Evolutionary conservation across 768 basidiomycete genomes (phyloP).

Genomic region (Termitomyces sp.): DNA sequence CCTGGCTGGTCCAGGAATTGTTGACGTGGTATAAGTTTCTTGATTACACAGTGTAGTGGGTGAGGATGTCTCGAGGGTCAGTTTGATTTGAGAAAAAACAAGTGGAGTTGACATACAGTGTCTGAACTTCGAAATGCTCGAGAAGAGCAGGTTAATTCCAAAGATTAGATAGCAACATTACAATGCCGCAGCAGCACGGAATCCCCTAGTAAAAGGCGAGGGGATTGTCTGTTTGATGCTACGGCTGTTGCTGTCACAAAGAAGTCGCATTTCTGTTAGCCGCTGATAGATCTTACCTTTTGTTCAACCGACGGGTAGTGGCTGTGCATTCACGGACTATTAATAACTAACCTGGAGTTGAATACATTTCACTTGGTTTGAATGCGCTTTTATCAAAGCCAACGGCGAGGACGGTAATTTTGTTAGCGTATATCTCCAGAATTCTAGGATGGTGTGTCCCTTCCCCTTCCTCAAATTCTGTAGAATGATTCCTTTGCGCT

Average conservation of each 20-base stretch:
- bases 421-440: too few relatives aligned
- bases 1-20: conserved; percentile 41
- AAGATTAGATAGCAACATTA: conserved; percentile 20
- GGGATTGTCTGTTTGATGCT: conserved; percentile 24
- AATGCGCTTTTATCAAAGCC: too few relatives aligned
- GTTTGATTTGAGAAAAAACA: too few relatives aligned
- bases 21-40: background rate
- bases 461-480: too few relatives aligned
- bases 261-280: background rate
- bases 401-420: too few relatives aligned
- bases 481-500: too few relatives aligned
- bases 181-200: conserved; percentile 20
- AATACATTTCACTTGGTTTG: too few relatives aligned
- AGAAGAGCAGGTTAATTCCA: conserved; percentile 12
- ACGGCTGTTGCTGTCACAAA: conserved; percentile 14
- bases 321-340: conserved; percentile 20
- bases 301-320: conserved; percentile 14
- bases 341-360: too few relatives aligned
- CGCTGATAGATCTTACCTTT: conserved; percentile 8
- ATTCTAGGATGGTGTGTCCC: too few relatives aligned
- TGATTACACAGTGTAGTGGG: background rate
- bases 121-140: background rate
- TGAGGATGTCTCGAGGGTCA: too few relatives aligned
- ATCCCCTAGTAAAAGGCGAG: conserved; percentile 30
- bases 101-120: too few relatives aligned